Evolutionary conservation across 345 rosid genomes (phyloP), one percentile per base, ranked within the genome.

Genomic region (Citrus unshiu): DNA sequence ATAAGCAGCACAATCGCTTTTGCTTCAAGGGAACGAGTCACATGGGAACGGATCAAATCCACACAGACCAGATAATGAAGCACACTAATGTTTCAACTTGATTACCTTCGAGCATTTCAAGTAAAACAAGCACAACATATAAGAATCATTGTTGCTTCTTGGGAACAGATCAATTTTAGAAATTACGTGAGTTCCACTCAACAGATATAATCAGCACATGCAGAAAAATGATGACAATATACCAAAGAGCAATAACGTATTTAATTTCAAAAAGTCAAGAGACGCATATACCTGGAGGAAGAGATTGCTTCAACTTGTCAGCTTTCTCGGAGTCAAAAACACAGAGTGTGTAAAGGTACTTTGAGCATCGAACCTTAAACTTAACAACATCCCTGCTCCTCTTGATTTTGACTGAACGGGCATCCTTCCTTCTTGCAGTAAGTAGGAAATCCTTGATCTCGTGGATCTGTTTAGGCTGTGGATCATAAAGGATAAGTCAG

Each of bases 371-470:
- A 27, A 91, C 92, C 86, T 88, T 91, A 83, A 91, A 91, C 83
- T 89, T 91, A 22, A 89, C 92, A 9, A 84, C 88, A 77, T 89
- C 91, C 63, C 70, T 91, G 83, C 89, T 85, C 85, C 86, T 89
- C 90, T 91, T 91, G 63, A 89, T 89, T 81, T 89, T 91, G 82
- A 89, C 92, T 0, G 91, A 88, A 77, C 88, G 90, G 9, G 94
- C 94, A 81, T 91, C 92, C 83, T 91, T 89, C 86, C 94, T 89
- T 79, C 94, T 89, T 5, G 89, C 94, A 0, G 94, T 88, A 46
- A 89, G 81, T 70, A 91, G 94, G 79, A 89, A 91, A 78, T 91
- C 94, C 84, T 88, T 89, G 80, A 91, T 89, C 70, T 91, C 94
- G 0, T 84, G 89, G 67, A 89, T 89, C 85, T 89, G 91, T 88